These are phyloP conservation scores for Incumbomyces delicatus DNA, from an alignment of 2,329 filamentous ascomycete genomes.

Conservation along the genomic window DNA sequence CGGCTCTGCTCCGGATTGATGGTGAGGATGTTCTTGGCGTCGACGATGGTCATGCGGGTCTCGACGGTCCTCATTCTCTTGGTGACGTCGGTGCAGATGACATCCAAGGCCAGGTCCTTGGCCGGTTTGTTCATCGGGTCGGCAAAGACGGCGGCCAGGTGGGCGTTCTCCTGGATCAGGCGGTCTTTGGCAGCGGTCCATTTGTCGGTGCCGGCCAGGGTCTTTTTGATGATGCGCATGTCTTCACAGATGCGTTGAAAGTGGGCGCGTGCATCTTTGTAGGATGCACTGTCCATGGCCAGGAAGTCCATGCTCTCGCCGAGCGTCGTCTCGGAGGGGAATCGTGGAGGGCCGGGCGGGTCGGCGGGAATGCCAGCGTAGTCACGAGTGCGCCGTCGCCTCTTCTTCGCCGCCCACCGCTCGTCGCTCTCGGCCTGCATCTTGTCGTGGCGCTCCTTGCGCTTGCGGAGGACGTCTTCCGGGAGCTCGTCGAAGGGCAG, in stretches of 20 bases:
- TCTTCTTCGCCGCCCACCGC: constrained; percentile 54
- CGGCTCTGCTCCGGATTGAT: constrained; percentile 60
- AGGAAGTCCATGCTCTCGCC: constrained; percentile 67
- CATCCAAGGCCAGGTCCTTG: constrained; percentile 62
- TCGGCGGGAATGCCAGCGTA: constrained; percentile 60
- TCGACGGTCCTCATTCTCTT: constrained; percentile 63
- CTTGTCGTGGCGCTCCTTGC: constrained; percentile 44
- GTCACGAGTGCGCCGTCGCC: constrained; percentile 57
- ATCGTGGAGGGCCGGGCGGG: constrained; percentile 59
- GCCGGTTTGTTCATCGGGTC: constrained; percentile 49
- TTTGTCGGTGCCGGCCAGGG: constrained; percentile 57
- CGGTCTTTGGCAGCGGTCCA: constrained; percentile 64
- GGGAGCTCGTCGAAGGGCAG: constrained; percentile 24
- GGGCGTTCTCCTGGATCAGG: constrained; percentile 54
- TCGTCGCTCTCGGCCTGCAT: constrained; percentile 53
- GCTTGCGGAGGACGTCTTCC: constrained; percentile 42
- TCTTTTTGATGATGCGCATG: constrained; percentile 63
- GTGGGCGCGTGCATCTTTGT: constrained; percentile 53
- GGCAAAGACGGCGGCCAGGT: constrained; percentile 53
- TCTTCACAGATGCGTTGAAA: constrained; percentile 64
- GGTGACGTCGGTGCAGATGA: constrained; percentile 72
- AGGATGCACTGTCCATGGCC: constrained; percentile 52
- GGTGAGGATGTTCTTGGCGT: constrained; percentile 63
- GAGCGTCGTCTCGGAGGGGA: constrained; percentile 73
- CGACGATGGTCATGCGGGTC: constrained; percentile 59